Base-by-base conservation (phyloP, 306 rosid genomes). In the Trichosanthes cucumerina region DNA sequence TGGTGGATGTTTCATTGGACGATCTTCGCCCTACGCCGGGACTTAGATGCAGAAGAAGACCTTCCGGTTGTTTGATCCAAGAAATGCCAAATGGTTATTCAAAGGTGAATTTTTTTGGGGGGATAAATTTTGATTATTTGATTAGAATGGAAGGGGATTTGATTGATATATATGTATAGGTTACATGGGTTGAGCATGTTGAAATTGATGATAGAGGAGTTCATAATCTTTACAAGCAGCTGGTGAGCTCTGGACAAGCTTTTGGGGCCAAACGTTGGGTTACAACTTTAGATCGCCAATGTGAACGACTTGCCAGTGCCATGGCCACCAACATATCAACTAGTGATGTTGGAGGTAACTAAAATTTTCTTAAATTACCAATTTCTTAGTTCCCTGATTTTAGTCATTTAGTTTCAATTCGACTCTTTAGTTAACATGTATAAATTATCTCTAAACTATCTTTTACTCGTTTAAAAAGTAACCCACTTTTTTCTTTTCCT, bases 211-310 rank as follows among this genome's bases (percentile, higher is more conserved):
- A 92, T 54, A 87, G 97, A 83, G 97, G 98, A 7, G 98, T 93
- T 83, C 97, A 92, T 69, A 89, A 79, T 85, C 91, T 96, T 9
- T 96, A 91, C 87, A 93, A 88, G 87, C 98, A 89, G 68, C 88
- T 96, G 50, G 99, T 96, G 4, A 88, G 80, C 82, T 86, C 96
- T 5, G 99, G 99, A 59, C 84, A 92, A 59, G 99, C 90, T 47
- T 96, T 96, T 70, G 99, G 99, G 1, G 99, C 99, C 15, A 92
- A 93, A 81, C 91, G 97, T 34, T 96, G 99, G 99, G 89, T 96
- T 76, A 91, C 97, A 16, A 93, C 91, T 49, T 88, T 96, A 28
- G 98, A 96, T 53, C 84, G 99, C 75, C 97, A 90, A 83, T 96
- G 98, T 34, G 99, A 96, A 83, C 83, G 99, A 39, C 96, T 96